Conservation (phyloP, 257 asterid genomes). For the Solanum lycopersicoides region DNA sequence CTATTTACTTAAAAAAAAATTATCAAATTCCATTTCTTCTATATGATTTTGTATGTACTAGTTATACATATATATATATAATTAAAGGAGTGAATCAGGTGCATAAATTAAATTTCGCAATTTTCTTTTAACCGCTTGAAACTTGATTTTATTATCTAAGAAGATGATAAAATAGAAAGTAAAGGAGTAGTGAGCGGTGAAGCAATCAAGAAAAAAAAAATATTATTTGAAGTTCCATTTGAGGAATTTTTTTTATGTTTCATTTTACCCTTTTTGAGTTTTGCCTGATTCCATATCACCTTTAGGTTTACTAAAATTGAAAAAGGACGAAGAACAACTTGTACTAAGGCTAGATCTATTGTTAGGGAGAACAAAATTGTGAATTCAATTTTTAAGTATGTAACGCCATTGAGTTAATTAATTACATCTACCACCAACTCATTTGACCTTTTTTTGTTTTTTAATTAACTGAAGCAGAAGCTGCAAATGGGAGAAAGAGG, state of each 20-base stretch:
- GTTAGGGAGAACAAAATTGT: neutral
- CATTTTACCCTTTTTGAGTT: neutral
- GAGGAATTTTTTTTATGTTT: neutral
- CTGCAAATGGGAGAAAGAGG: constrained; percentile 1
- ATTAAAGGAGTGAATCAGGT: neutral
- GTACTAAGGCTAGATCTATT: neutral
- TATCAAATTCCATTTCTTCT: neutral
- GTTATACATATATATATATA: too few relatives aligned
- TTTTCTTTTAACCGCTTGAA: neutral
- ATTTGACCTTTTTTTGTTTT: neutral
- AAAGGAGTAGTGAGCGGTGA: neutral
- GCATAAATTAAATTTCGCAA: neutral
- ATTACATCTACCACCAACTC: neutral
- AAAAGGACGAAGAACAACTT: neutral
- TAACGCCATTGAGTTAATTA: neutral
- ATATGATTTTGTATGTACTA: neutral
- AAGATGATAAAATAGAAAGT: neutral
- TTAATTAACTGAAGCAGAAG: constrained; percentile 9
- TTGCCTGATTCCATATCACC: neutral
- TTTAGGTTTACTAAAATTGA: neutral
- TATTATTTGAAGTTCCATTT: neutral
- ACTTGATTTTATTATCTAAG: neutral
- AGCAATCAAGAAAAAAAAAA: neutral
- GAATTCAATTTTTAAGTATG: neutral
- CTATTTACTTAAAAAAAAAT: too few relatives aligned